Conservation (phyloP, 148 eudicot genomes). For the Rhododendron mucronatum region DNA sequence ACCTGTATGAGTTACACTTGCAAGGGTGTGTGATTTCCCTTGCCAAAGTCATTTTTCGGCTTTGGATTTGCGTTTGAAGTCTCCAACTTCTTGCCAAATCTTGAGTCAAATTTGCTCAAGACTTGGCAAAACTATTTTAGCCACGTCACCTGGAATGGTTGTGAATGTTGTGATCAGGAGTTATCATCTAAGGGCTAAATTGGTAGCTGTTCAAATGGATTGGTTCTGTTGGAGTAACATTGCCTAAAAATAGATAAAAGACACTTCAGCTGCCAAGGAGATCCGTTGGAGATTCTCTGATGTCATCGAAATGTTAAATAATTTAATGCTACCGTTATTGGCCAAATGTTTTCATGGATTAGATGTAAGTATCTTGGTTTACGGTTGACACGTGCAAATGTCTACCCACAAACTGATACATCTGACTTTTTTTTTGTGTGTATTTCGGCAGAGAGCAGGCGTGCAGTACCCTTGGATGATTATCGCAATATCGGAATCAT, state of each 20-base stretch:
- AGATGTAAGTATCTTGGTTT: neutral
- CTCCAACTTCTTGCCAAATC: neutral
- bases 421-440: neutral
- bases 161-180: neutral
- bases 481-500: constrained; percentile 97
- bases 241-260: neutral
- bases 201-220: neutral
- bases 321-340: neutral
- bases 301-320: neutral
- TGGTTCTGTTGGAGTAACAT: neutral
- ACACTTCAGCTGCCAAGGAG: neutral
- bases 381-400: neutral
- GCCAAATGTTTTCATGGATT: neutral
- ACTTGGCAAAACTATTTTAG: neutral
- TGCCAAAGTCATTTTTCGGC: neutral
- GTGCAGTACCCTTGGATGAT: constrained; percentile 65
- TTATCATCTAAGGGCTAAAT: neutral
- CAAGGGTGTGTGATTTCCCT: neutral
- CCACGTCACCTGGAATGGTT: neutral
- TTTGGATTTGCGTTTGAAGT: neutral
- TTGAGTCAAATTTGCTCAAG: neutral
- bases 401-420: constrained; percentile 6
- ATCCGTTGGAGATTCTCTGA: neutral
- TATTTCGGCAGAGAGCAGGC: constrained; percentile 47
- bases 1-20: neutral